Percentiles rank a stretch among this genome's conserved stretches.
phyloP scores from a whole-genome alignment of 169 alveolate genomes.

The Amoebophrya sp. region DNA sequence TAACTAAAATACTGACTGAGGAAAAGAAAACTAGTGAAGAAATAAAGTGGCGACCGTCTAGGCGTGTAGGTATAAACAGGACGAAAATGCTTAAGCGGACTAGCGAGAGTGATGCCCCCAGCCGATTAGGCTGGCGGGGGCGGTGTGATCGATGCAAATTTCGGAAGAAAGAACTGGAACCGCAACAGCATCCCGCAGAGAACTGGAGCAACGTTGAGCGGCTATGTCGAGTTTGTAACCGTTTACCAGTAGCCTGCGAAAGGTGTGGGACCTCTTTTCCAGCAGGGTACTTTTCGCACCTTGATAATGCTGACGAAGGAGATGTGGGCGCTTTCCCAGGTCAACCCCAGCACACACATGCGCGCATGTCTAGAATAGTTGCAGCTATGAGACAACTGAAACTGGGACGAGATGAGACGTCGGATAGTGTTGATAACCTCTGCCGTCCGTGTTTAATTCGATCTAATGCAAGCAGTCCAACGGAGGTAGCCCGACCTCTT shows the following conservation, averaged over 20 bases:
- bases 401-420: neutral
- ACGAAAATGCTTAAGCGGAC: too few relatives aligned
- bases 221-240: neutral
- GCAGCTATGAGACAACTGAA: neutral
- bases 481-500: neutral
- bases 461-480: neutral
- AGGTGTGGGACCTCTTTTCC: neutral
- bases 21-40: too few relatives aligned
- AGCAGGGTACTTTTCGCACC: neutral
- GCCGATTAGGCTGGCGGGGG: too few relatives aligned
- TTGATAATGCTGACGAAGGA: neutral
- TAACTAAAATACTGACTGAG: too few relatives aligned
- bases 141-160: too few relatives aligned
- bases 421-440: neutral
- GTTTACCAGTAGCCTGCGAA: neutral
- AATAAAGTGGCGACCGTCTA: too few relatives aligned
- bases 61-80: too few relatives aligned
- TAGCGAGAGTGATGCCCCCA: too few relatives aligned
- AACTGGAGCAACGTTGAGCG: too few relatives aligned
- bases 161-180: too few relatives aligned
- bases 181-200: too few relatives aligned
- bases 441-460: neutral
- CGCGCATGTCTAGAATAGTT: neutral
- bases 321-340: neutral
- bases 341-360: neutral